Evolutionary conservation across 371 early-diverging fungal species (phyloP), one percentile per base, ranked within the genome.

Genomic region (Nosema muscidifuracis): DNA sequence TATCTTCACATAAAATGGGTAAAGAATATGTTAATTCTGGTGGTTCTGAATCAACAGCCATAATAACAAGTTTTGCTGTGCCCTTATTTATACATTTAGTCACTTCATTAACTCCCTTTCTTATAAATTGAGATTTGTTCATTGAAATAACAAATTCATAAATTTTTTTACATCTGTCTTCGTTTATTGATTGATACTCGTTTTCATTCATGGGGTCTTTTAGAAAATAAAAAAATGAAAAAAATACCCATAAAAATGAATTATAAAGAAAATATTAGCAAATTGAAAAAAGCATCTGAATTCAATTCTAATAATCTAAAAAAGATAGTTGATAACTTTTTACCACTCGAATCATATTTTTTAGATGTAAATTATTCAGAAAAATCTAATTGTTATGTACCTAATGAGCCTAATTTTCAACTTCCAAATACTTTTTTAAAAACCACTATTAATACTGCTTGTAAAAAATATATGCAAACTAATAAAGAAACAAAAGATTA

Each of bases 21-120:
- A 97, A 84, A 85, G 96, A 93, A 60, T 93, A 87, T 63, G 94
- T 86, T 79, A 98, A 93, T 82, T 94, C 95, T 64, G 94, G 86
- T 36, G 97, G 97, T 84, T 91, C 91, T 67, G 93, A 88, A 85
- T 97, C 95, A 76, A 93, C 94, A 73, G 97, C 91, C 89, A 98
- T 88, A 78, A 98, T 87, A 78, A 97, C 92, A 83, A 97, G 93
- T 85, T 95, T 93, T 71, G 94, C 88, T 76, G 92, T 93, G 85
- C 95, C 95, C 81, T 96, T 91, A 89, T 97, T 96, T 56, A 98
- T 87, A 58, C 94, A 92, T 88, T 98, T 98, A 80, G 95, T 95
- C 28, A 92, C 91, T 86, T 97, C 99, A 88, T 98, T 98, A 77
- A 95, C 94, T 78, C 99, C 99, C 88, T 91, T 94, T 87, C 91